Evolutionary conservation across 305 asterid species (phyloP).

Genomic region (Euphrasia arctica): DNA sequence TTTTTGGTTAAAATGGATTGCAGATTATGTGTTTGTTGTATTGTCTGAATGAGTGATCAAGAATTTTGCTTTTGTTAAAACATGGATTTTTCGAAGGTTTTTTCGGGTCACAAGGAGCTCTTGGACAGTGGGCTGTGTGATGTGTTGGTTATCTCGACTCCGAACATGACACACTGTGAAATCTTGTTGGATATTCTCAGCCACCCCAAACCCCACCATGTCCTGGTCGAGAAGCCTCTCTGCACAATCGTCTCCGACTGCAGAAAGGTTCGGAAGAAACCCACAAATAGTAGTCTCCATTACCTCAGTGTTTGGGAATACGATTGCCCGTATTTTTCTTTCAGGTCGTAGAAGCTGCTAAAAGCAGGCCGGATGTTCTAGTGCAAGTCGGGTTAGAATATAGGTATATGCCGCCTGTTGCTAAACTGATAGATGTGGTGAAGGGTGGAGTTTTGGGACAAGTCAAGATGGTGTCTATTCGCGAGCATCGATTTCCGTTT

Average conservation of each 20-base stretch:
- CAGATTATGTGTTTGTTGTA: constrained; percentile 5
- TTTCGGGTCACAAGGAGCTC: constrained; percentile 64
- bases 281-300: neutral
- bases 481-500: constrained; percentile 97
- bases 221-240: constrained; percentile 94
- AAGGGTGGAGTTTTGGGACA: constrained; percentile 65
- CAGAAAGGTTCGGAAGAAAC: constrained; percentile 47
- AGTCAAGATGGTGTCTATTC: constrained; percentile 84
- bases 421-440: constrained; percentile 77
- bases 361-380: constrained; percentile 62
- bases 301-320: neutral
- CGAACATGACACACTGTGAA: constrained; percentile 93
- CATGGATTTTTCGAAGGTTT: constrained; percentile 42
- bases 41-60: neutral
- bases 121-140: constrained; percentile 76
- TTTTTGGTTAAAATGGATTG: neutral
- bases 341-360: constrained; percentile 81
- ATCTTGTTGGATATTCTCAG: constrained; percentile 78
- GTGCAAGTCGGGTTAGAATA: constrained; percentile 96
- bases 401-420: constrained; percentile 96
- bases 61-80: constrained; percentile 4
- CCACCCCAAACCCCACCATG: constrained; percentile 78
- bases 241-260: constrained; percentile 84
- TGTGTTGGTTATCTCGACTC: constrained; percentile 74
- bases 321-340: neutral